Evolutionary conservation across 345 rosid species (phyloP).

Genomic region (Pseudoturritis turrita): DNA sequence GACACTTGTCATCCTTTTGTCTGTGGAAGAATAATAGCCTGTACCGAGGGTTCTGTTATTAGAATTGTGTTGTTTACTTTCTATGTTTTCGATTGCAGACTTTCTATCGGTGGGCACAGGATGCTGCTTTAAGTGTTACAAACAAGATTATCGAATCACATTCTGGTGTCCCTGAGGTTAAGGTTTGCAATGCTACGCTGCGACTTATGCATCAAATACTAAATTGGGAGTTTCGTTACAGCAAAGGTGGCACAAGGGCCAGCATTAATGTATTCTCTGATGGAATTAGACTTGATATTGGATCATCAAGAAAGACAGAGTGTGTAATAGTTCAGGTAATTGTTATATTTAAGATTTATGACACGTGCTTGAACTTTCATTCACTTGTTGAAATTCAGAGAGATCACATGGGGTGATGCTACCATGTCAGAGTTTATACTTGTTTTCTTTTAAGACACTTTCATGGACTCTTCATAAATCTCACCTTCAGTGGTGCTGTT

Average conservation of each 20-base stretch:
- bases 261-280: conserved; percentile 49
- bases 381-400: conserved; percentile 13
- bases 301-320: conserved; percentile 57
- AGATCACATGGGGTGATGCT: conserved; percentile 6
- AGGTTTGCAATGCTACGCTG: conserved; percentile 81
- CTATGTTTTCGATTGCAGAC: conserved; percentile 44
- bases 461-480: conserved; percentile 6
- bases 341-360: conserved; percentile 9
- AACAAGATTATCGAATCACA: conserved; percentile 59
- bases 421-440: conserved; percentile 9
- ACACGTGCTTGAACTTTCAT: not conserved
- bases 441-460: conserved; percentile 4
- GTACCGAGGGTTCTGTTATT: conserved; percentile 10
- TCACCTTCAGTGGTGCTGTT: conserved; percentile 33
- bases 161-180: conserved; percentile 66
- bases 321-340: conserved; percentile 78
- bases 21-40: conserved; percentile 15
- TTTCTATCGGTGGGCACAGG: conserved; percentile 85
- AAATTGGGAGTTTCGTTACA: conserved; percentile 81
- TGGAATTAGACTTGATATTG: conserved; percentile 52
- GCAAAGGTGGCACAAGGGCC: conserved; percentile 38
- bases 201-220: conserved; percentile 90
- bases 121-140: conserved; percentile 78
- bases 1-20: not conserved
- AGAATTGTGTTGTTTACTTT: conserved; percentile 6